Percentiles rank a stretch among this genome's conserved stretches.
These are phyloP conservation scores for Poronia punctata DNA, from an alignment of 495 filamentous ascomycete species.

Conservation along the genomic window DNA sequence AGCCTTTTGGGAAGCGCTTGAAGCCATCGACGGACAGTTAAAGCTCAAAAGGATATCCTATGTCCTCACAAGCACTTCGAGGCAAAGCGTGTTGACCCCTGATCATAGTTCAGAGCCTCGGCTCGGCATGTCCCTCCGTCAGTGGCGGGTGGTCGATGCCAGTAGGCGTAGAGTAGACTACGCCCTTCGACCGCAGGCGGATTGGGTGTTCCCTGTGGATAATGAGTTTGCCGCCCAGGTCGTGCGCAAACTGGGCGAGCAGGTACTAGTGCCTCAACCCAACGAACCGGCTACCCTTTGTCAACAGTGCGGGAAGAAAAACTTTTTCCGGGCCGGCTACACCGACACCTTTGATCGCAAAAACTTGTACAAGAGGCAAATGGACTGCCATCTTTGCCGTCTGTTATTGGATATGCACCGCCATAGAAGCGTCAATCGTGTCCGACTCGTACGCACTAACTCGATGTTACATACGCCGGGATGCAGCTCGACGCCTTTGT, in stretches of 20 bases:
- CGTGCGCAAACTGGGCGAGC: not conserved
- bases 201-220: constrained; percentile 8
- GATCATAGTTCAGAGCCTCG: no score
- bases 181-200: not conserved
- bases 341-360: not conserved
- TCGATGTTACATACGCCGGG: constrained; percentile 13
- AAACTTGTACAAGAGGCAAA: constrained; percentile 2
- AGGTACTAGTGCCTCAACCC: not conserved
- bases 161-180: no score
- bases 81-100: no score
- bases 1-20: constrained; percentile 5
- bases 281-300: not conserved
- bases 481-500: not conserved
- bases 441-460: constrained; percentile 7
- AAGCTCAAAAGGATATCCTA: no score
- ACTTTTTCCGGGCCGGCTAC: not conserved
- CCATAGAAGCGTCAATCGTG: not conserved
- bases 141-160: no score
- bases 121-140: no score
- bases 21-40: no score
- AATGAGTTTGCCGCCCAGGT: constrained; percentile 4
- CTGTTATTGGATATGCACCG: constrained; percentile 10
- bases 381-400: constrained; percentile 14
- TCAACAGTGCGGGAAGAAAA: not conserved
- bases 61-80: no score